Base-by-base conservation (phyloP, 148 eudicot species). In the Diospyros kaki region DNA sequence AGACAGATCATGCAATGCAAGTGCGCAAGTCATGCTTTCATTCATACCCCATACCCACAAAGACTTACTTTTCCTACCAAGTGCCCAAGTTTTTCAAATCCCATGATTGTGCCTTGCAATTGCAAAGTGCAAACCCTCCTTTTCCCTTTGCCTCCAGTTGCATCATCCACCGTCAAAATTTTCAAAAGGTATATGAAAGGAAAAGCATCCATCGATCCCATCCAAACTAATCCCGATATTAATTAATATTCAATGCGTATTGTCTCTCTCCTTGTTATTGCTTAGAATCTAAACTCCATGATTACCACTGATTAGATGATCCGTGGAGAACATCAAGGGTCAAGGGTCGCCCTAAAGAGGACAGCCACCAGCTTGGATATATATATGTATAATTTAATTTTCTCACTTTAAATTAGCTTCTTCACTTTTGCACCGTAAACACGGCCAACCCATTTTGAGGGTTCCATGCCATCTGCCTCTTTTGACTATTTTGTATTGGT, bases 401-500 rank as follows among this genome's bases (percentile, higher is more conserved):
- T 28, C 28, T 28, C 28, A 28, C 28, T 28, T 28, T 28, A 28
- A 28, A 28, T 28, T 28, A 28, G 28, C 28, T 28, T 28, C 28
- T 68, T 64, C 51, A 50, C 39, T 74, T 77, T 78, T 78, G 73
- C 77, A 78, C 77, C 77, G 77, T 67, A 78, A 78, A 78, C 28
- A 71, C 73, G 62, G 71, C 17, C 46, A 12, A 28, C 28, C 28
- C 72, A 53, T 77, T 77, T 72, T 78, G 64, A 79, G 76, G 15
- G 68, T 12, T 64, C 59, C 58, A 62, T 48, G 18, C 68, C 68
- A 41, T 69, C 44, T 61, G 42, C 58, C 69, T 54, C 81, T 61
- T 68, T 58, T 60, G 76, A 63, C 76, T 68, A 64, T 62, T 54
- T 60, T 59, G 13, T 59, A 12, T 7, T 59, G 44, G 40, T 73